Evolutionary conservation across 2,329 filamentous ascomycete species (phyloP).

Genomic region (Aspergillus transmontanensis): DNA sequence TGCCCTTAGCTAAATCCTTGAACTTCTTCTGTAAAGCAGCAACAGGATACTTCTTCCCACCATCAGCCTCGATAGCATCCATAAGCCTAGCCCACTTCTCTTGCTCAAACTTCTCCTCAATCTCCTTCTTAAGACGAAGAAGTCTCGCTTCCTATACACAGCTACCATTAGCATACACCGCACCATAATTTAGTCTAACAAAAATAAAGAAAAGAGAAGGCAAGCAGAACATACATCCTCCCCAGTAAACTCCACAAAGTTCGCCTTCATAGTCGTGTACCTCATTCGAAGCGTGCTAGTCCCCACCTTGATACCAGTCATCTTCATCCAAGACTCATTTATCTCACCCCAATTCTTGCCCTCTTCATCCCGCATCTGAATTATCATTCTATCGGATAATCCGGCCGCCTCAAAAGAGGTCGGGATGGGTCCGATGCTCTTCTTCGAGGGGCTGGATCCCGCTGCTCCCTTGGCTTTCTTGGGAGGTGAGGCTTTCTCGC

Average conservation of each 20-base stretch:
- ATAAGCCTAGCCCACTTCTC: slow-evolving; percentile 45
- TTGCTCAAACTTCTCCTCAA: slow-evolving; percentile 42
- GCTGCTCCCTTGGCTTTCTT: slow-evolving; percentile 19
- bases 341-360: slow-evolving; percentile 31
- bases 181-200: background rate
- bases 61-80: slow-evolving; percentile 30
- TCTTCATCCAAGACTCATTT: slow-evolving; percentile 21
- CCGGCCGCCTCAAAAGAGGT: slow-evolving; percentile 24
- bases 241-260: slow-evolving; percentile 38
- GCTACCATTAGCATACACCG: background rate
- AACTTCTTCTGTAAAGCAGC: slow-evolving; percentile 42
- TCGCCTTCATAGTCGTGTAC: slow-evolving; percentile 42
- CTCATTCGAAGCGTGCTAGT: slow-evolving; percentile 41
- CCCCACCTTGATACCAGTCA: slow-evolving; percentile 36
- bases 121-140: slow-evolving; percentile 39
- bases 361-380: slow-evolving; percentile 32
- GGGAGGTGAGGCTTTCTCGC: slow-evolving; percentile 6
- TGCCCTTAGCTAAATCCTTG: slow-evolving; percentile 40
- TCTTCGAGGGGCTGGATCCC: slow-evolving; percentile 8
- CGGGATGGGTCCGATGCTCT: slow-evolving; percentile 23
- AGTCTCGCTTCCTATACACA: slow-evolving; percentile 30
- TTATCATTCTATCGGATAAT: slow-evolving; percentile 27
- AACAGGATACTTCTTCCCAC: slow-evolving; percentile 36
- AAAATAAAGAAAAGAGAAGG: background rate
- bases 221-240: slow-evolving; percentile 35